These are phyloP conservation scores for Trypanosoma melophagium DNA, from an alignment of 208 protist species.

Conservation along the genomic window DNA sequence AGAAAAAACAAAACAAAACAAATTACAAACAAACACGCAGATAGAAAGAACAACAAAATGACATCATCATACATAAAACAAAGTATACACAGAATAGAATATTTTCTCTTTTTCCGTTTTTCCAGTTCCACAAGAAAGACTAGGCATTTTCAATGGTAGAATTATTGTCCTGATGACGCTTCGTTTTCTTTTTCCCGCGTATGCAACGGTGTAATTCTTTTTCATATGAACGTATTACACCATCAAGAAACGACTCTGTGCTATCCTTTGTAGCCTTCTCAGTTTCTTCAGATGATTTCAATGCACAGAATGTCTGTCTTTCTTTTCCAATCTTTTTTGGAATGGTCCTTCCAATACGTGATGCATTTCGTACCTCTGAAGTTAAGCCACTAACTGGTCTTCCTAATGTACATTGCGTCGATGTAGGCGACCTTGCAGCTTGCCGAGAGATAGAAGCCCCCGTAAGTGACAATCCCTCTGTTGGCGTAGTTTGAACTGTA, in stretches of 20 bases:
- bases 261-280: neutral
- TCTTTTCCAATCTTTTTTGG: neutral
- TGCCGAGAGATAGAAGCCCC: neutral
- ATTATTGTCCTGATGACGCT: neutral
- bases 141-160: too few species aligned
- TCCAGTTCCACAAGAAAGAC: too few species aligned
- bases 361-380: too few species aligned
- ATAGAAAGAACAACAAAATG: too few species aligned
- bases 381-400: too few species aligned
- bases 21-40: too few species aligned
- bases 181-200: slow-evolving; percentile 5
- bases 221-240: slow-evolving; percentile 16
- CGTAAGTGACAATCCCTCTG: neutral
- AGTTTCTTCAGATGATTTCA: too few species aligned
- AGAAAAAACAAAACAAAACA: too few species aligned
- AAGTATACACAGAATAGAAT: too few species aligned
- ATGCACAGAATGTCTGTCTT: neutral
- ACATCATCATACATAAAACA: too few species aligned
- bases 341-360: neutral
- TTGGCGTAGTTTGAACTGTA: neutral
- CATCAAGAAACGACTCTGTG: slow-evolving; percentile 3
- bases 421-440: too few species aligned
- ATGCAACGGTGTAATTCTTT: slow-evolving; percentile 24
- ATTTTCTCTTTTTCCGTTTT: slow-evolving; percentile 1
- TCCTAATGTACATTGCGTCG: too few species aligned